Conservation (phyloP, 2,329 filamentous ascomycete species). For the Aspergillus ustus region DNA sequence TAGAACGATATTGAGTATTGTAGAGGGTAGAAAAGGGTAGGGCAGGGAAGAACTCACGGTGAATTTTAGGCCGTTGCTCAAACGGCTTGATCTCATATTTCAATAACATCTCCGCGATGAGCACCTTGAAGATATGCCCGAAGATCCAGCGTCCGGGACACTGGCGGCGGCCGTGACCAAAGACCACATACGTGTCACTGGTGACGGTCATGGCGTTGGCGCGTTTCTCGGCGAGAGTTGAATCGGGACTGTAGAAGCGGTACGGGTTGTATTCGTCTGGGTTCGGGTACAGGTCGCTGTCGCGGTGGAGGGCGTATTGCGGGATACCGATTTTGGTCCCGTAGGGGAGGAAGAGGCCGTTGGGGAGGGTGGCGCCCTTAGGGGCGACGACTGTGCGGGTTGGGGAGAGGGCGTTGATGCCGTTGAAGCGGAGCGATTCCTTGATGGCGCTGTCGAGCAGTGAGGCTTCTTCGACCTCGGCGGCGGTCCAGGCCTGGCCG, state of each 20-base stretch:
- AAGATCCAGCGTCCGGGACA: conserved; percentile 23
- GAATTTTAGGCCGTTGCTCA: conserved; percentile 17
- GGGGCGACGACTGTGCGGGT: conserved; percentile 19
- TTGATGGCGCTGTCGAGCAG: conserved; percentile 21
- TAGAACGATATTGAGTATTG: too few species aligned
- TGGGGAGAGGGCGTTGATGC: conserved; percentile 21
- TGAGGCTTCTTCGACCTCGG: conserved; percentile 11
- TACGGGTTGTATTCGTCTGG: conserved; percentile 20
- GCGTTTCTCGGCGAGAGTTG: conserved; percentile 8
- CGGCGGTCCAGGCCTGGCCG: conserved; percentile 20
- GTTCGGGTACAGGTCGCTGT: conserved; percentile 18
- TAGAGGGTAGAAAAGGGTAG: neutral
- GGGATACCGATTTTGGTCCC: conserved; percentile 22
- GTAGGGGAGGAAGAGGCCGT: conserved; percentile 18
- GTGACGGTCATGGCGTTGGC: conserved; percentile 16
- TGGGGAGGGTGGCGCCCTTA: conserved; percentile 13
- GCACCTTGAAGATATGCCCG: conserved; percentile 18
- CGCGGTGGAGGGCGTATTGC: conserved; percentile 23
- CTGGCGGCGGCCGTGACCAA: conserved; percentile 22
- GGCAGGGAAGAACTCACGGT: conserved; percentile 13
- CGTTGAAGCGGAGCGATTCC: conserved; percentile 21
- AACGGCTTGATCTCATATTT: conserved; percentile 22
- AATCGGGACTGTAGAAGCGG: conserved; percentile 15
- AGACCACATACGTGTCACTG: conserved; percentile 20
- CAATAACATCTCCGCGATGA: conserved; percentile 21